A percentile compares a stretch with the other conserved stretches of the same genome.
Evolutionary conservation across 1,284 basidiomycete genomes (phyloP).

Genomic region (Phaffia rhodozyma): DNA sequence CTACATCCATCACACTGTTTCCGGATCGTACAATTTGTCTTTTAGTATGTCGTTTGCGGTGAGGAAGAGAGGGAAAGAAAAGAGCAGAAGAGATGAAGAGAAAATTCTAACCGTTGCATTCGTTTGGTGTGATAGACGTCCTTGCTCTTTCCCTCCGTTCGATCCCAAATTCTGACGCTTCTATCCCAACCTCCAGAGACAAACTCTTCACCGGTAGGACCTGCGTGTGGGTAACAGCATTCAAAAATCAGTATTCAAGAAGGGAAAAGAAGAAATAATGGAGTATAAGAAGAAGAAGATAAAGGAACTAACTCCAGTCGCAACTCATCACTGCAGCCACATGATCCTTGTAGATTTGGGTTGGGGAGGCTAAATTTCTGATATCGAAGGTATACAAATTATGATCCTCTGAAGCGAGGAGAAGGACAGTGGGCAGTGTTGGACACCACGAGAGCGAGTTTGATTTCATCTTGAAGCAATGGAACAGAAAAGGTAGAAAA

Average conservation of each 20-base stretch:
- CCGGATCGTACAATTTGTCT: neutral
- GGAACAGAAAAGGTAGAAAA: no score
- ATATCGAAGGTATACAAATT: constrained; percentile 98
- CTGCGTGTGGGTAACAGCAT: constrained; percentile 20
- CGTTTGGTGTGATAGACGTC: constrained; percentile 98
- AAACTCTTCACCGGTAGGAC: constrained; percentile 87
- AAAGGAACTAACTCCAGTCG: constrained; percentile 54
- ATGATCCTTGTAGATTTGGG: constrained; percentile 94
- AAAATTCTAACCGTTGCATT: constrained; percentile 73
- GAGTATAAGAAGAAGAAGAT: neutral
- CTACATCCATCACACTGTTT: constrained; percentile 40
- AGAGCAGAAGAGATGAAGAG: neutral
- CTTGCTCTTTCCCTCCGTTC: constrained; percentile 65
- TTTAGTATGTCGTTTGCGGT: neutral
- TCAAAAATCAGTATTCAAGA: constrained; percentile 18
- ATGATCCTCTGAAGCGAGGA: constrained; percentile 94
- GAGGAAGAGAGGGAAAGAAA: neutral
- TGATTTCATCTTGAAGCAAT: constrained; percentile 51
- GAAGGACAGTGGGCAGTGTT: constrained; percentile 78
- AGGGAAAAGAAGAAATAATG: neutral
- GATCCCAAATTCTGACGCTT: constrained; percentile 85
- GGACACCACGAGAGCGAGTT: constrained; percentile 93
- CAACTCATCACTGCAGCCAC: constrained; percentile 90
- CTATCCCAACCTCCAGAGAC: constrained; percentile 94
- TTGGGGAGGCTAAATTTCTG: constrained; percentile 66